Conservation (phyloP, 371 early-diverging fungal species). For the Mortierella sp. region DNA sequence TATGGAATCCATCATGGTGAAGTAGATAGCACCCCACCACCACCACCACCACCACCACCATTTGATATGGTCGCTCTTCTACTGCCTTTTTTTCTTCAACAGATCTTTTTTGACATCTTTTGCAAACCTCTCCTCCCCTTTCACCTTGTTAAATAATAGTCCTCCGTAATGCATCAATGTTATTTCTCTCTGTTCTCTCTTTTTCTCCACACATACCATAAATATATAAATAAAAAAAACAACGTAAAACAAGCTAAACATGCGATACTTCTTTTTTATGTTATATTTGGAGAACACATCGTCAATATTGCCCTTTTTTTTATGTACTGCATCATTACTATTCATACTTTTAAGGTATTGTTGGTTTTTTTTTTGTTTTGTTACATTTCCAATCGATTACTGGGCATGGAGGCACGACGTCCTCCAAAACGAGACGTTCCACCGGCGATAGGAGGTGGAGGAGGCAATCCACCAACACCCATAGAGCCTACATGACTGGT, state of each 20-base stretch:
- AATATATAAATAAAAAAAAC: not conserved
- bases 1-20: slow-evolving; percentile 47
- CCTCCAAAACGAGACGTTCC: slow-evolving; percentile 31
- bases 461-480: not conserved
- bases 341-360: not conserved
- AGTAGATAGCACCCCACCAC: slow-evolving; percentile 21
- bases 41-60: not conserved
- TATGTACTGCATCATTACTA: not conserved
- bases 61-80: not conserved
- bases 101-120: not conserved
- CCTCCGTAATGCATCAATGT: not conserved
- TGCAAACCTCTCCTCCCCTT: not conserved
- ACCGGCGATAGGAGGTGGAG: not conserved
- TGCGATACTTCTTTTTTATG: not conserved
- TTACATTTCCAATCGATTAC: slow-evolving; percentile 56
- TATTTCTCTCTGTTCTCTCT: not conserved
- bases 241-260: not conserved
- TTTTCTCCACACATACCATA: not conserved
- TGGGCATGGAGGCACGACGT: slow-evolving; percentile 53
- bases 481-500: not conserved
- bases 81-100: not conserved
- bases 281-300: not conserved
- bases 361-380: not conserved
- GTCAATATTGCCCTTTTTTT: not conserved
- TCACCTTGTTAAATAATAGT: slow-evolving; percentile 4